phyloP scores from a whole-genome alignment of 2,329 filamentous ascomycete genomes.

The Exophiala bonariae region DNA sequence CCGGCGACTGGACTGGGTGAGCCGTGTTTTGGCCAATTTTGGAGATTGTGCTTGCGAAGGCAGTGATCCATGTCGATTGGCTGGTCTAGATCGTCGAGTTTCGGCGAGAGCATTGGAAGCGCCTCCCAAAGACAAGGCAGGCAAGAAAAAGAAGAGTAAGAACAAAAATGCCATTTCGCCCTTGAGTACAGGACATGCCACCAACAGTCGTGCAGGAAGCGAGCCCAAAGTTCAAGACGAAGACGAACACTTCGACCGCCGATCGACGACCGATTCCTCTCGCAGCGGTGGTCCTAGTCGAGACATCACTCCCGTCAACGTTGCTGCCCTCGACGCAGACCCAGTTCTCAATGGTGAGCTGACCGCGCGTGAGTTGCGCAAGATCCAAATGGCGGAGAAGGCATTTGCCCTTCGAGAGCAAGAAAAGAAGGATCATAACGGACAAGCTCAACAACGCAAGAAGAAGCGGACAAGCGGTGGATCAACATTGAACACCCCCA shows the following conservation, averaged over 20 bases:
- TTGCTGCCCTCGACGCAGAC: conserved; percentile 42
- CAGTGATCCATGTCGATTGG: conserved; percentile 39
- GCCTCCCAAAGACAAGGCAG: conserved; percentile 42
- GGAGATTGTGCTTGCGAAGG: conserved; percentile 49
- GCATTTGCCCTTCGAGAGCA: conserved; percentile 62
- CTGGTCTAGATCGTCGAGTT: conserved; percentile 44
- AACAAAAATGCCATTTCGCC: conserved; percentile 52
- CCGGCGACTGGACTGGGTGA: conserved; percentile 45
- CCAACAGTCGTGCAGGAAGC: conserved; percentile 61
- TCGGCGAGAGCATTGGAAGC: conserved; percentile 35
- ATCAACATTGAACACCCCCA: conserved; percentile 53
- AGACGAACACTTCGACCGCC: conserved; percentile 56
- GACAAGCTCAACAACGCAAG: conserved; percentile 49
- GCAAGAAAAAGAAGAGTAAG: conserved; percentile 52
- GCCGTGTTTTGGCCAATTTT: conserved; percentile 50
- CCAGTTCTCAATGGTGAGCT: conserved; percentile 49
- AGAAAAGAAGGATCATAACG: conserved; percentile 48
- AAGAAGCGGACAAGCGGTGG: conserved; percentile 59
- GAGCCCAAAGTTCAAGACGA: conserved; percentile 56
- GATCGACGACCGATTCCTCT: conserved; percentile 58
- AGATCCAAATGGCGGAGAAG: conserved; percentile 63
- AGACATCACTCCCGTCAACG: conserved; percentile 61
- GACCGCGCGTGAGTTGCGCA: conserved; percentile 62
- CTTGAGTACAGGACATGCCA: conserved; percentile 51
- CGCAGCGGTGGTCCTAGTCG: conserved; percentile 59